phyloP scores from a whole-genome alignment of 805 yeast genomes.

The Saccharomycopsis olivae region DNA sequence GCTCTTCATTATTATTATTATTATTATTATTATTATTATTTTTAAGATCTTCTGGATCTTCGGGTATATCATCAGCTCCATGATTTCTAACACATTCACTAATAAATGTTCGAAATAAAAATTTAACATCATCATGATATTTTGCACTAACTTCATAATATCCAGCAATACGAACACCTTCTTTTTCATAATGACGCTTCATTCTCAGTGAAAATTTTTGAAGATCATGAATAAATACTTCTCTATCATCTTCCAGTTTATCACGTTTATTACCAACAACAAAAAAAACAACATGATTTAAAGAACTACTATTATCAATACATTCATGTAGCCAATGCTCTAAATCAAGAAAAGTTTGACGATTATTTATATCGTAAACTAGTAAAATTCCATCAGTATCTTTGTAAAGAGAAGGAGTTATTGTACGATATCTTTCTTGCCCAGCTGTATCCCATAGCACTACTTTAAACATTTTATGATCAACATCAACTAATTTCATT shows the following conservation, averaged over 20 bases:
- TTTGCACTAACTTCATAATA: conserved; percentile 39
- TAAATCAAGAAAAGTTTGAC: conserved; percentile 28
- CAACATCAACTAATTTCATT: conserved; percentile 33
- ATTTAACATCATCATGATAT: conserved; percentile 22
- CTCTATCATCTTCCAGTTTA: conserved; percentile 23
- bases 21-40: background rate
- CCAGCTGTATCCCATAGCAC: conserved; percentile 44
- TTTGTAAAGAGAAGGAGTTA: conserved; percentile 34
- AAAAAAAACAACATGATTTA: conserved; percentile 26
- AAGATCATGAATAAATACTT: conserved; percentile 31
- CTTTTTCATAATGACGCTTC: conserved; percentile 22
- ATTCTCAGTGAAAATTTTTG: conserved; percentile 24
- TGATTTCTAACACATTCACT: conserved; percentile 13
- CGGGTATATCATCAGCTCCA: background rate
- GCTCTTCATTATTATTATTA: background rate
- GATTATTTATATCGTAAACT: conserved; percentile 34
- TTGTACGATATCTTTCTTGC: conserved; percentile 37
- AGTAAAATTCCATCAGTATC: conserved; percentile 37
- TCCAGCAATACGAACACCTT: conserved; percentile 27
- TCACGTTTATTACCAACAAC: conserved; percentile 35
- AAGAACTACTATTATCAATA: conserved; percentile 25
- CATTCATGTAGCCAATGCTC: conserved; percentile 35
- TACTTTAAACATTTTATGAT: conserved; percentile 33
- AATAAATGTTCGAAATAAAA: conserved; percentile 16
- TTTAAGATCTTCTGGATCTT: background rate